Percentiles rank a stretch among this genome's conserved stretches.
Evolutionary conservation across 495 filamentous ascomycete species (phyloP).

Genomic region (Poronia punctata): DNA sequence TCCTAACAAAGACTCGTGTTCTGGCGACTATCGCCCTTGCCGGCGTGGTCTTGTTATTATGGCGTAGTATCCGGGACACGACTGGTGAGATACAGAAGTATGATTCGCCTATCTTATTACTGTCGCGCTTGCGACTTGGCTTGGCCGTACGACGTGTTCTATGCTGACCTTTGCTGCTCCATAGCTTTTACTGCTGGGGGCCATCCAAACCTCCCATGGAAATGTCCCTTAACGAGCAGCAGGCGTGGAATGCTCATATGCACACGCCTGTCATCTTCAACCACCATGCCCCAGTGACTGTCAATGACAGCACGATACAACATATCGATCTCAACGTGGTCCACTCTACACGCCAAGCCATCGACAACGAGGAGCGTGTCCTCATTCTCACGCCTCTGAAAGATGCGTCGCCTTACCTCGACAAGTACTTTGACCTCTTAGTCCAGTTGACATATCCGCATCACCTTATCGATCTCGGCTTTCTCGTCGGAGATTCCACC

Average conservation of each 20-base stretch:
- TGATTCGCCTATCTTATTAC: slow-evolving; percentile 3
- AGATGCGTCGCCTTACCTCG: slow-evolving; percentile 74
- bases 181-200: slow-evolving; percentile 95
- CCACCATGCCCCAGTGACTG: slow-evolving; percentile 76
- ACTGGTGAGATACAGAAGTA: slow-evolving; percentile 91
- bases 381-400: slow-evolving; percentile 90
- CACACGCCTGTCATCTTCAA: slow-evolving; percentile 94
- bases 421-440: slow-evolving; percentile 89
- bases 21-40: slow-evolving; percentile 66
- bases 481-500: slow-evolving; percentile 83
- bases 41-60: slow-evolving; percentile 75
- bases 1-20: slow-evolving; percentile 73
- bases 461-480: slow-evolving; percentile 88
- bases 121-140: too few species aligned
- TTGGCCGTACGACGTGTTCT: too few species aligned
- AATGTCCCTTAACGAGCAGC: slow-evolving; percentile 85
- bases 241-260: slow-evolving; percentile 78
- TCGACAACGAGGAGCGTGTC: slow-evolving; percentile 77
- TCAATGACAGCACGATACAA: slow-evolving; percentile 73
- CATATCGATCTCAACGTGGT: slow-evolving; percentile 80
- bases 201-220: slow-evolving; percentile 88
- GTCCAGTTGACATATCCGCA: slow-evolving; percentile 90
- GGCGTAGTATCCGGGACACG: slow-evolving; percentile 75
- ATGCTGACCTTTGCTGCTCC: slow-evolving; percentile 8
- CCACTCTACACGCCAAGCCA: slow-evolving; percentile 70